phyloP scores from a whole-genome alignment of 371 early-diverging fungal genomes.

The Mortierella sp. region DNA sequence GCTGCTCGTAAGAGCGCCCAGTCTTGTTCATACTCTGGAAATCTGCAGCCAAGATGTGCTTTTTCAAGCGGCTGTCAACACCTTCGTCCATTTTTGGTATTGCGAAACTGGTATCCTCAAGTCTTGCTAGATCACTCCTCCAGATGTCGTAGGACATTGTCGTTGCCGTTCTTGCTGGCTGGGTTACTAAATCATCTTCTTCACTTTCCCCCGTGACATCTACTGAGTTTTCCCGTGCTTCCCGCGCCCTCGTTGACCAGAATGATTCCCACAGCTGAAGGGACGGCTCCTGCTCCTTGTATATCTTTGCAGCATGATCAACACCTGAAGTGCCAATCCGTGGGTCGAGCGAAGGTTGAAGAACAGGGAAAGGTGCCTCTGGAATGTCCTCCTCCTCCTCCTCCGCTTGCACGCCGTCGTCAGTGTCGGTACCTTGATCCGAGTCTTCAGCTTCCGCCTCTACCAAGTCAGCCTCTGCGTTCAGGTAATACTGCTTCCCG shows the following conservation, averaged over 20 bases:
- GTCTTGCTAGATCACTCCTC: constrained; percentile 23
- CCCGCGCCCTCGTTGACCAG: constrained; percentile 19
- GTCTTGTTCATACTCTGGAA: constrained; percentile 37
- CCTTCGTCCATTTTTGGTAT: neutral
- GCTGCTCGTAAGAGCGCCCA: constrained; percentile 25
- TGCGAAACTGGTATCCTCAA: constrained; percentile 24
- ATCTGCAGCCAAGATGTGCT: neutral
- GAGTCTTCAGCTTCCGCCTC: constrained; percentile 39
- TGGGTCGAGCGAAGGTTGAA: neutral
- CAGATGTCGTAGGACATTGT: constrained; percentile 19
- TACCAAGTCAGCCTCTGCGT: constrained; percentile 16
- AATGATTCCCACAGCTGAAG: constrained; percentile 16
- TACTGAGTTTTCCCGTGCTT: neutral
- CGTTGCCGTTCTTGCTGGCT: neutral
- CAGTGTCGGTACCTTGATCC: constrained; percentile 35
- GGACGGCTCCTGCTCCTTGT: neutral
- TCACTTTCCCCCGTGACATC: neutral
- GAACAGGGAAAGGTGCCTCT: constrained; percentile 19
- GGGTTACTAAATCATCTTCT: neutral
- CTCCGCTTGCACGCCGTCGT: constrained; percentile 38
- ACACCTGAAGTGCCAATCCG: neutral
- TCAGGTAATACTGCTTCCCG: constrained; percentile 35
- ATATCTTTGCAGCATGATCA: neutral
- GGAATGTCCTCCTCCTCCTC: constrained; percentile 20
- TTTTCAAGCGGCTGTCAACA: neutral